Percentiles rank a stretch among this genome's conserved stretches.
Evolutionary conservation across 208 protist species (phyloP).

Genomic region (Trichomonas gallinae): DNA sequence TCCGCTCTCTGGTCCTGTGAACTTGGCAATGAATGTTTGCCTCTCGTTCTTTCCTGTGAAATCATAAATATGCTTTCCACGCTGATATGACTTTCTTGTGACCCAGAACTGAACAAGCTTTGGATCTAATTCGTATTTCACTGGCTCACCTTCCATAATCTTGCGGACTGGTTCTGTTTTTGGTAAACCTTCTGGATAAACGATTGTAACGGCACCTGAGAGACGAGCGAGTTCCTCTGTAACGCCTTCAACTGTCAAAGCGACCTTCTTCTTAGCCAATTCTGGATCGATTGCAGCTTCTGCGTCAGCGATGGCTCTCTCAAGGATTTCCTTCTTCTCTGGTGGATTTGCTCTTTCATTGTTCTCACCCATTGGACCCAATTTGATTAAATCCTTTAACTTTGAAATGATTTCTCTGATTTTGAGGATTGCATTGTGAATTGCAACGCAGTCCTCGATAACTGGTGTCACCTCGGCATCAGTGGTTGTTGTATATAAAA

Average conservation of each 20-base stretch:
- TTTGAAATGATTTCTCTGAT: background rate
- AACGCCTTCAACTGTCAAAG: background rate
- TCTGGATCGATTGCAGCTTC: background rate
- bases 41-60: background rate
- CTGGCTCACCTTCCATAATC: background rate
- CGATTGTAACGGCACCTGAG: background rate
- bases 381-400: background rate
- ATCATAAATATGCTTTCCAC: background rate
- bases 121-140: background rate
- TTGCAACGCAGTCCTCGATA: background rate
- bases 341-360: background rate
- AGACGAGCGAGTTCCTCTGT: background rate
- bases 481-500: background rate
- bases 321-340: background rate
- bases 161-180: background rate
- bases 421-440: background rate
- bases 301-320: background rate
- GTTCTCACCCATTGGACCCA: background rate
- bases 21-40: background rate
- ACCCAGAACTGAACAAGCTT: background rate
- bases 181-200: constrained; percentile 17
- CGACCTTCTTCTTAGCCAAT: background rate
- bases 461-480: background rate
- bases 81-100: background rate
- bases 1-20: background rate